phyloP scores from a whole-genome alignment of 2,329 filamentous ascomycete genomes.

The Penicillium sp. region DNA sequence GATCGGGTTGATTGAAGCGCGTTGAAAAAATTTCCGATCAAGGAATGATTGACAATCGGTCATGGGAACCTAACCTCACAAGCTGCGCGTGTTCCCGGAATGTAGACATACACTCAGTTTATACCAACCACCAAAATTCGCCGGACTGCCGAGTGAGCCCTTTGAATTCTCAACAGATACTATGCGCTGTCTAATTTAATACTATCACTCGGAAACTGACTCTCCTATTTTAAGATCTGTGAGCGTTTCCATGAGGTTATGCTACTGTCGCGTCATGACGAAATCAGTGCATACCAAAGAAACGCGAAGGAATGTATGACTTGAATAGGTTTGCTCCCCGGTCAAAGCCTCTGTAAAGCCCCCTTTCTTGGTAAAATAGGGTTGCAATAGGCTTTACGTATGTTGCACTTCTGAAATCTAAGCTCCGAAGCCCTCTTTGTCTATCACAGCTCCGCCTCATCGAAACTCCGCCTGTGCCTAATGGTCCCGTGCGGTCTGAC shows the following conservation, averaged over 20 bases:
- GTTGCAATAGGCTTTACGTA: slow-evolving; percentile 4
- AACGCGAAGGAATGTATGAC: slow-evolving; percentile 5
- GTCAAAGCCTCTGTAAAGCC: not conserved
- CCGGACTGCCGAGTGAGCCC: not conserved
- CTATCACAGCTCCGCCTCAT: not conserved
- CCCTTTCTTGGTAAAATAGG: slow-evolving; percentile 11
- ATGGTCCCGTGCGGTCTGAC: slow-evolving; percentile 3
- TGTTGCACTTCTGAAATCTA: slow-evolving; percentile 8
- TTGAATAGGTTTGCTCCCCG: not conserved
- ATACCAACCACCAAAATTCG: not conserved
- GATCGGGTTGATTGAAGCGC: too few species aligned
- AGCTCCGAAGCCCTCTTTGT: not conserved
- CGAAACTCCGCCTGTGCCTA: not conserved
- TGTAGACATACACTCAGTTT: not conserved
- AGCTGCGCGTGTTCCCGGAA: slow-evolving; percentile 3
- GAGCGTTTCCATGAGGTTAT: not conserved
- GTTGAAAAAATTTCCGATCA: slow-evolving; percentile 9
- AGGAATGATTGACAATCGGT: not conserved
- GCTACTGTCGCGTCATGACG: not conserved
- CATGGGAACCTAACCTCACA: not conserved
- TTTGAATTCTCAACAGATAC: not conserved
- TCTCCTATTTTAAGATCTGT: not conserved
- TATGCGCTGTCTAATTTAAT: not conserved
- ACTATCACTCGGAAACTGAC: not conserved
- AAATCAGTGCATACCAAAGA: slow-evolving; percentile 7